Percentiles rank a stretch among this genome's conserved stretches.
Evolutionary conservation across 2,329 filamentous ascomycete genomes (phyloP).

Genomic region (Lasiodiplodia sp.): DNA sequence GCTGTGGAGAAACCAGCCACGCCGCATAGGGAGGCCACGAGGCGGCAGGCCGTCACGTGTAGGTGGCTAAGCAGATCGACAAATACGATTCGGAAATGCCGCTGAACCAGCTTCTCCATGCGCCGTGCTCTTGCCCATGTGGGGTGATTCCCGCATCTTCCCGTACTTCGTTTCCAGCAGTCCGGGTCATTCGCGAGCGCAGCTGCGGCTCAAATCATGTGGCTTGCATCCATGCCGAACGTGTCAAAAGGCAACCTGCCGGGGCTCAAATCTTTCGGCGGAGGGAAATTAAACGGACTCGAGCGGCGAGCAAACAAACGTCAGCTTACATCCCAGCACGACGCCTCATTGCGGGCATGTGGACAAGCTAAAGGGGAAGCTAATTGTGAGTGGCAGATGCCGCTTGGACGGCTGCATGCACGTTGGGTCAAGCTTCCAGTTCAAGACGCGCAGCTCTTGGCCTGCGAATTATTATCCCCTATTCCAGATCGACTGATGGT

Average conservation of each 20-base stretch:
- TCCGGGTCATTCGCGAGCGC: constrained; percentile 1
- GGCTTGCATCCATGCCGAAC: neutral
- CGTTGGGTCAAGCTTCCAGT: constrained; percentile 11
- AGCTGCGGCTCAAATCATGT: neutral
- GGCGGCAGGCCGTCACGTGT: constrained; percentile 9
- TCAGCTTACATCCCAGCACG: neutral
- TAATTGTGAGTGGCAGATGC: constrained; percentile 14
- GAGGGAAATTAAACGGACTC: constrained; percentile 14
- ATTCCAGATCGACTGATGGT: constrained; percentile 2
- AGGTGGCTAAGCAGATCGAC: constrained; percentile 10
- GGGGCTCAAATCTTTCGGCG: neutral
- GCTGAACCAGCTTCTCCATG: constrained; percentile 20
- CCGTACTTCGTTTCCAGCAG: constrained; percentile 23
- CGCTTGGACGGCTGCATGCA: neutral
- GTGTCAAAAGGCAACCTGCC: neutral
- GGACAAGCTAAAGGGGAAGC: constrained; percentile 6
- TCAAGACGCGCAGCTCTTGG: neutral
- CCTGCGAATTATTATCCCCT: neutral
- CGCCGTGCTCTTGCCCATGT: constrained; percentile 21
- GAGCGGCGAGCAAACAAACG: constrained; percentile 5
- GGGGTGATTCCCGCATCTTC: constrained; percentile 26
- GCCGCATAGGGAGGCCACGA: constrained; percentile 20
- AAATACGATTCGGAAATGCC: constrained; percentile 25
- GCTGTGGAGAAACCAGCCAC: constrained; percentile 17
- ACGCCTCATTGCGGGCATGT: neutral